Evolutionary conservation across 2,329 filamentous ascomycete genomes (phyloP), one percentile per base, ranked within the genome.

Genomic region (Fusarium sp.): DNA sequence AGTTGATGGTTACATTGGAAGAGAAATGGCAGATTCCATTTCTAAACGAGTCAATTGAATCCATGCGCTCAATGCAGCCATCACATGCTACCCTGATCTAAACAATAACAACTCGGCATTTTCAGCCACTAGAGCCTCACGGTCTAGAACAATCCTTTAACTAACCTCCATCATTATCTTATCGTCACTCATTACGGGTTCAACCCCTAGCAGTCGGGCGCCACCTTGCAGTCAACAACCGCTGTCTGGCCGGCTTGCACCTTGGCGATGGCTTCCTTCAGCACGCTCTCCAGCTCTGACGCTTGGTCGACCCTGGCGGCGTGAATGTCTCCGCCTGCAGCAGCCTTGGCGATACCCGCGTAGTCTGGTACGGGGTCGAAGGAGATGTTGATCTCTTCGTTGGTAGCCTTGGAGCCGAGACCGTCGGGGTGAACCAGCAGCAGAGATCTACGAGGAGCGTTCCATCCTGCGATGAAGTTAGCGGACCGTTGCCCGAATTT

Each of bases 341-440:
- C 87, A 1, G 87, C 88, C 78, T 88, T 87, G 21, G 87, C 88
- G 50, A 90, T 88, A 38, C 86, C 87, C 1, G 85, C 76, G 70
- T 88, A 90, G 74, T 90, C 86, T 0, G 88, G 88, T 6, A 81
- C 80, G 0, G 88, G 88, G 26, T 83, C 80, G 64, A 90, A 89
- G 1, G 85, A 87, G 66, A 89, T 89, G 72, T 89, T 89, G 68
- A 89, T 84, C 74, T 89, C 88, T 59, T 88, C 86, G 74, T 89
- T 89, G n/a, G 81, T 84, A 1, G 85, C 85, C 70, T 77, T 80
- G 26, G 87, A 84, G 2, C 84, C 87, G 4, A 84, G 75, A 0
- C 87, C 88, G 6, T 89, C 79, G 1, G 88, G 87, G 65, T 89
- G 87, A 1, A 89, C 87, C 14, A 89, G 80, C 4, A 87, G 77